Evolutionary conservation across 164 flowering plant genomes (phyloP).

Genomic region (Brasenia schreberi): DNA sequence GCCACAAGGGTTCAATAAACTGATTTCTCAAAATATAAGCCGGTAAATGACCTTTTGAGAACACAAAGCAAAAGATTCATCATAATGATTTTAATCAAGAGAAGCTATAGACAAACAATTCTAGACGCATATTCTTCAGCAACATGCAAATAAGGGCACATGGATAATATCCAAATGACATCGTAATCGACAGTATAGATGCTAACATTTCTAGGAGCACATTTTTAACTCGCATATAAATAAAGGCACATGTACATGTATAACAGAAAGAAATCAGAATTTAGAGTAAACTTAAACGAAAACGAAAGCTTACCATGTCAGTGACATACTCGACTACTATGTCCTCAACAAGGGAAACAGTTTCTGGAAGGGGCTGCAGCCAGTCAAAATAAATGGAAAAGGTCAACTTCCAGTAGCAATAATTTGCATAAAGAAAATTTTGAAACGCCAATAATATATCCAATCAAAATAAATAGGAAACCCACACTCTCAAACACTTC

Average conservation of each 20-base stretch:
- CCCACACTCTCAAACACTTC: background rate
- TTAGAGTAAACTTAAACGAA: background rate
- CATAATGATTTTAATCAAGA: background rate
- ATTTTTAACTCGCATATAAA: no score
- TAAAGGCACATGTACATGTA: background rate
- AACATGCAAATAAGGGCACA: background rate
- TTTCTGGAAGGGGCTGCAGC: slow-evolving; percentile 84
- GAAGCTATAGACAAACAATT: background rate
- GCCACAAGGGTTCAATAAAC: background rate
- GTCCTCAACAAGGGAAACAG: slow-evolving; percentile 82
- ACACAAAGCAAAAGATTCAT: background rate
- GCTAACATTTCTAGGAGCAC: no score
- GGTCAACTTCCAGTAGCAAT: background rate
- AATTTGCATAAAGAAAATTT: background rate
- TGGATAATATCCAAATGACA: no score
- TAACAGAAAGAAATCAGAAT: background rate
- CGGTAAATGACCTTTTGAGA: background rate
- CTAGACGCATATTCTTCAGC: background rate
- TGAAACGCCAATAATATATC: background rate
- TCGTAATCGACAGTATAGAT: no score
- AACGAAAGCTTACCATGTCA: slow-evolving; percentile 46
- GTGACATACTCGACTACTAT: slow-evolving; percentile 89
- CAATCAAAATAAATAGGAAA: no score
- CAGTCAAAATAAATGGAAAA: slow-evolving; percentile 1
- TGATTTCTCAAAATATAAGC: background rate